Evolutionary conservation across 2,329 filamentous ascomycete species (phyloP).

Genomic region (Aspergillus piperis): DNA sequence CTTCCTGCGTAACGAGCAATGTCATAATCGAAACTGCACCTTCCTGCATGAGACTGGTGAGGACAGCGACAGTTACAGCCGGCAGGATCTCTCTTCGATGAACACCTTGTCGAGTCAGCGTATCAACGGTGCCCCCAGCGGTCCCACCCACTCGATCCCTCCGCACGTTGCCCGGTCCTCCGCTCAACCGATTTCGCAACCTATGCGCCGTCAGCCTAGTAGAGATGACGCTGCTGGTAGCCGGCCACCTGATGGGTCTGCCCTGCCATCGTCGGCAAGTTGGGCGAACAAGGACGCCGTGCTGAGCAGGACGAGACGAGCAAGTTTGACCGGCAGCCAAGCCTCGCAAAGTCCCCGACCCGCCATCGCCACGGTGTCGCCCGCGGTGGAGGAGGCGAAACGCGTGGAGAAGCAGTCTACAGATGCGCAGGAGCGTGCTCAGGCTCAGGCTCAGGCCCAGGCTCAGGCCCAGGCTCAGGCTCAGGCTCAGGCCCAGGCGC

Average conservation of each 20-base stretch:
- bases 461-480: neutral
- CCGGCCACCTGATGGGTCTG: constrained; percentile 72
- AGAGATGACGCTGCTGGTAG: constrained; percentile 66
- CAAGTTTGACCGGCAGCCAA: constrained; percentile 78
- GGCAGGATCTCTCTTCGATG: constrained; percentile 91
- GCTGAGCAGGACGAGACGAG: constrained; percentile 64
- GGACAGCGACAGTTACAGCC: constrained; percentile 93
- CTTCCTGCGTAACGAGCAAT: constrained; percentile 90
- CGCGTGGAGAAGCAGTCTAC: constrained; percentile 34
- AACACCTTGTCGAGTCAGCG: constrained; percentile 83
- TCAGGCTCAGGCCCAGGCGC: neutral
- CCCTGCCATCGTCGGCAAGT: constrained; percentile 88
- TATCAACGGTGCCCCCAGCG: constrained; percentile 35
- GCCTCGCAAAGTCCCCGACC: constrained; percentile 79
- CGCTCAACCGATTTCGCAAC: constrained; percentile 54
- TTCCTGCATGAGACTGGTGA: constrained; percentile 98
- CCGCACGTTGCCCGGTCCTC: constrained; percentile 49
- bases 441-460: constrained; percentile 3
- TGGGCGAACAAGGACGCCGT: constrained; percentile 76
- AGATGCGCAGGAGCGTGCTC: constrained; percentile 24
- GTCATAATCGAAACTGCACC: constrained; percentile 95
- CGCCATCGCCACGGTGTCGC: constrained; percentile 47
- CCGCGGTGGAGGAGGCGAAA: constrained; percentile 38
- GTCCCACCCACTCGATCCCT: constrained; percentile 33
- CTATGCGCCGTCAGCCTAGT: constrained; percentile 74